phyloP scores from a whole-genome alignment of 345 rosid species.

The Moricandia moricandioides region DNA sequence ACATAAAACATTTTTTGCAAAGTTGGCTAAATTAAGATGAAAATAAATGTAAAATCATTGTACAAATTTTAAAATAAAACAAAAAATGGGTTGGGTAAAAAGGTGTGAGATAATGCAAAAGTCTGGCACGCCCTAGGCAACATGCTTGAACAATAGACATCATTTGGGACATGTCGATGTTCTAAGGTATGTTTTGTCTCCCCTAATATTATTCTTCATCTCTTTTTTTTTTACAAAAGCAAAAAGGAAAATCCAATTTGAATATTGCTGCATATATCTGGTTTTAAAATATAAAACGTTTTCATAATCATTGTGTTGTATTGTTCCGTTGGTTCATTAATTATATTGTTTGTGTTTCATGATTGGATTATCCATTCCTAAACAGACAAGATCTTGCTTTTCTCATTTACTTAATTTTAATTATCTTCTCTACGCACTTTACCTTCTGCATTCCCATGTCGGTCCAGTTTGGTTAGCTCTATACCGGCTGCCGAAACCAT shows the following conservation, averaged over 20 bases:
- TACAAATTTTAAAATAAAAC: not conserved
- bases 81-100: constrained; percentile 17
- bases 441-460: not conserved
- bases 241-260: not conserved
- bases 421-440: not conserved
- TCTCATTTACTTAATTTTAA: constrained; percentile 12
- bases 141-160: constrained; percentile 58
- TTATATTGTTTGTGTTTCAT: constrained; percentile 39
- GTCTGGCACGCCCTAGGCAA: constrained; percentile 56
- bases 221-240: not conserved
- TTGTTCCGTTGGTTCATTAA: constrained; percentile 39
- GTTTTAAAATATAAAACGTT: not conserved
- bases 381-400: constrained; percentile 29
- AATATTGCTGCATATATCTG: constrained; percentile 14
- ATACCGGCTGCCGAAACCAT: not conserved
- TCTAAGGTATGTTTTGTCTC: constrained; percentile 41
- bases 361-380: constrained; percentile 34
- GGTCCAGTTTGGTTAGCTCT: not conserved
- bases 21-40: not conserved
- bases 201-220: constrained; percentile 4
- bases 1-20: not conserved
- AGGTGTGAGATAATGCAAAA: constrained; percentile 51
- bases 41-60: not conserved
- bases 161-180: constrained; percentile 46
- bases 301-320: constrained; percentile 37